Conservation (phyloP, 2,329 filamentous ascomycete genomes). For the Ceratocystis albifundus region DNA sequence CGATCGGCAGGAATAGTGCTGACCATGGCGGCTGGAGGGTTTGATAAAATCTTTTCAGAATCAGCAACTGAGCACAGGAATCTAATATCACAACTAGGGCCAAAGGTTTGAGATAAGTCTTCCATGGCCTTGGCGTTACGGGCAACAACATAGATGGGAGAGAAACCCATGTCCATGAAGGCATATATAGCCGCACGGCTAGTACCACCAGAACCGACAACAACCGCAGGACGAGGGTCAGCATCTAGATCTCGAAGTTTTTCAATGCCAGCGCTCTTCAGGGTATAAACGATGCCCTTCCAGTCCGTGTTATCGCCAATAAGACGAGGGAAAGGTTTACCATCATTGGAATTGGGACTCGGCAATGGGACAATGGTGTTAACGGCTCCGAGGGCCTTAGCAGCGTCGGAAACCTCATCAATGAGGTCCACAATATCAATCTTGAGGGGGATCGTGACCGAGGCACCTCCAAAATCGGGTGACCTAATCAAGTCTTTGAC, state of each 20-base stretch:
- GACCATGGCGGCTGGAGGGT: slow-evolving; percentile 58
- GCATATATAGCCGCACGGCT: slow-evolving; percentile 85
- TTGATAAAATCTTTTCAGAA: slow-evolving; percentile 34
- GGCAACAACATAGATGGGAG: slow-evolving; percentile 77
- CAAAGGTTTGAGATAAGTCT: slow-evolving; percentile 60
- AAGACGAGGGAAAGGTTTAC: slow-evolving; percentile 31
- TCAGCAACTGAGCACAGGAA: slow-evolving; percentile 39
- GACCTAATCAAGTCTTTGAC: slow-evolving; percentile 55
- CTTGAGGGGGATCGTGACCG: slow-evolving; percentile 92
- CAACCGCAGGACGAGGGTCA: slow-evolving; percentile 47
- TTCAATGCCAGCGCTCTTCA: slow-evolving; percentile 56
- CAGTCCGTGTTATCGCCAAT: slow-evolving; percentile 92
- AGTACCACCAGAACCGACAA: slow-evolving; percentile 86
- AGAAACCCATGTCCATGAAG: slow-evolving; percentile 69
- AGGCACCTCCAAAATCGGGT: slow-evolving; percentile 77
- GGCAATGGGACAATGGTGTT: slow-evolving; percentile 72
- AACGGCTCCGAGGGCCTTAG: slow-evolving; percentile 74
- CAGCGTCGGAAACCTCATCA: slow-evolving; percentile 68
- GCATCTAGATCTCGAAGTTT: slow-evolving; percentile 26
- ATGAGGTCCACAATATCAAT: slow-evolving; percentile 72
- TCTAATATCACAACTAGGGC: slow-evolving; percentile 56
- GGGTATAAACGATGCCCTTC: slow-evolving; percentile 74
- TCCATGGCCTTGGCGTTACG: slow-evolving; percentile 59
- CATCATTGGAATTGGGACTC: slow-evolving; percentile 30
- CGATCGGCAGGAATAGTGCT: slow-evolving; percentile 84